Evolutionary conservation across 768 basidiomycete genomes (phyloP).

Genomic region (Cystobasidium onofrii): DNA sequence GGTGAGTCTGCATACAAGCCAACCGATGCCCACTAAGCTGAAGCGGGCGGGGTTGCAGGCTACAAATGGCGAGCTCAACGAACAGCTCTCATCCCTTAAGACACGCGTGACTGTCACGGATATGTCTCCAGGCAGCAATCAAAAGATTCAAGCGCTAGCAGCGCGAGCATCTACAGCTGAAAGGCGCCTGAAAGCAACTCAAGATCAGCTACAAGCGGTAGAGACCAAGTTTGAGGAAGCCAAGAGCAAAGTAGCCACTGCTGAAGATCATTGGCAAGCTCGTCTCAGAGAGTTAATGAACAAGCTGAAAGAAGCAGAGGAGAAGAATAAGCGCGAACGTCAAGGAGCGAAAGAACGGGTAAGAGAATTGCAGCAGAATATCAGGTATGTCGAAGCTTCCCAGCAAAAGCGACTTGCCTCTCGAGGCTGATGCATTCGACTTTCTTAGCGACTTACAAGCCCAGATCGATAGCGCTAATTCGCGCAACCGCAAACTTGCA

Average conservation of each 20-base stretch:
- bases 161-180: constrained; percentile 76
- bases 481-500: constrained; percentile 52
- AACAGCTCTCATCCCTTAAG: constrained; percentile 59
- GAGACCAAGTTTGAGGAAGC: constrained; percentile 74
- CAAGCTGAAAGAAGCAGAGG: constrained; percentile 70
- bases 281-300: constrained; percentile 88
- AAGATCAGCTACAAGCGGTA: constrained; percentile 70
- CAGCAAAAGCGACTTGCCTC: too few species aligned
- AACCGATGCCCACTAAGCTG: too few species aligned
- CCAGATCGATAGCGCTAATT: constrained; percentile 70
- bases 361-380: constrained; percentile 59
- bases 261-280: constrained; percentile 86
- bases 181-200: constrained; percentile 70
- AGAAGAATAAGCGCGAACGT: constrained; percentile 83
- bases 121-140: constrained; percentile 51
- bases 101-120: constrained; percentile 31
- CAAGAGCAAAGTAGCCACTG: constrained; percentile 61
- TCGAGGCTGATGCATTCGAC: too few species aligned
- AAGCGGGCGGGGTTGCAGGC: too few species aligned
- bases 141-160: constrained; percentile 62
- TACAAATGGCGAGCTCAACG: constrained; percentile 63
- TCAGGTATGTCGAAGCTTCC: constrained; percentile 53
- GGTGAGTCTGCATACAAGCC: constrained; percentile 52
- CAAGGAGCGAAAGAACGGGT: constrained; percentile 87
- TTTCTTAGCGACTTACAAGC: constrained; percentile 60